Percentiles rank a stretch among this genome's conserved stretches.
These are phyloP conservation scores for Casuarina cunninghamiana DNA, from an alignment of 306 rosid genomes.

Conservation along the genomic window DNA sequence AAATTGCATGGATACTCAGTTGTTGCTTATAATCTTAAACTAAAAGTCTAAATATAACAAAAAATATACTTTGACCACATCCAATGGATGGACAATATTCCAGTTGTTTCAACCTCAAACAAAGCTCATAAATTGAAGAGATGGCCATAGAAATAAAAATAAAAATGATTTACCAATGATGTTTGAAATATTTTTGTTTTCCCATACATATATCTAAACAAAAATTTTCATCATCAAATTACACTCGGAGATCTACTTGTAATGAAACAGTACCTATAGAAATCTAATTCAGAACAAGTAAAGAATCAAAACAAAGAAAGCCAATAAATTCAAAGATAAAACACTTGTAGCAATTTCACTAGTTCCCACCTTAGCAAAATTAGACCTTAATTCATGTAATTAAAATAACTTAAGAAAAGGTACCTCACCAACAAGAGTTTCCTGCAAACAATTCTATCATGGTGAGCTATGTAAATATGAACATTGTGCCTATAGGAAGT, in stretches of 20 bases:
- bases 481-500: conserved; percentile 76
- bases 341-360: background rate
- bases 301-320: background rate
- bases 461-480: conserved; percentile 80
- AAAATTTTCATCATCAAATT: background rate
- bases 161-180: background rate
- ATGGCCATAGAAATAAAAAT: background rate
- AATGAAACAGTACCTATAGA: background rate
- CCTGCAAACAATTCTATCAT: conserved; percentile 87
- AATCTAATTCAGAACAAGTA: background rate
- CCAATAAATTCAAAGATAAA: background rate
- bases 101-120: background rate
- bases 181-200: background rate
- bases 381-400: background rate
- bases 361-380: background rate
- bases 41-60: too few species aligned
- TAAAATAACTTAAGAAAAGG: background rate
- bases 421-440: conserved; percentile 66
- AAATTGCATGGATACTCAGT: too few species aligned
- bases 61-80: too few species aligned
- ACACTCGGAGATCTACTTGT: background rate
- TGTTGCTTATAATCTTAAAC: background rate
- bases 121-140: background rate
- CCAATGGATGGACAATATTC: background rate
- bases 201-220: background rate